Evolutionary conservation across 2,329 filamentous ascomycete genomes (phyloP).

Genomic region (Dichotomopilus funicola): DNA sequence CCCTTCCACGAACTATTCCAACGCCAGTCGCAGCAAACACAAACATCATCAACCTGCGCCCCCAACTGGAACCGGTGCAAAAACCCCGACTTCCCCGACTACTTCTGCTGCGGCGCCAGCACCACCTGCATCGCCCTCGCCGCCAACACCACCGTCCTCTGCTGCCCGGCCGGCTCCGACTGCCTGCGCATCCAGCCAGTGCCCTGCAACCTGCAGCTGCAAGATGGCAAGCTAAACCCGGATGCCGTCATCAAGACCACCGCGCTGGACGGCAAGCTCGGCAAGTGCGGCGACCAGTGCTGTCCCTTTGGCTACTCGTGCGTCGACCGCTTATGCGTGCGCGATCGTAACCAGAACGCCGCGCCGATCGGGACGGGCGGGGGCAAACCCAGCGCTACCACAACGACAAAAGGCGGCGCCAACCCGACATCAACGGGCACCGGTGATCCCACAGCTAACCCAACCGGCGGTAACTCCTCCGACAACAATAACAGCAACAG

Average conservation of each 20-base stretch:
- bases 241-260: constrained; percentile 60
- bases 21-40: constrained; percentile 29
- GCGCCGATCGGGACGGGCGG: constrained; percentile 23
- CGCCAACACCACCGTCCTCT: constrained; percentile 60
- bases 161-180: constrained; percentile 54
- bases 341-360: constrained; percentile 44
- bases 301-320: constrained; percentile 70
- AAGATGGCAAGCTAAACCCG: constrained; percentile 53
- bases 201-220: constrained; percentile 54
- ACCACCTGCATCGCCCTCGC: constrained; percentile 56
- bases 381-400: constrained; percentile 19
- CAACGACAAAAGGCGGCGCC: constrained; percentile 19
- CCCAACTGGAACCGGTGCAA: constrained; percentile 49
- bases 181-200: constrained; percentile 60
- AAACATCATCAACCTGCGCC: constrained; percentile 38
- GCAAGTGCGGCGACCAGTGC: constrained; percentile 54
- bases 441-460: neutral
- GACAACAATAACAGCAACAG: constrained; percentile 7
- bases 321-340: constrained; percentile 43
- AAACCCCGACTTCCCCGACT: constrained; percentile 45
- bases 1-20: constrained; percentile 34
- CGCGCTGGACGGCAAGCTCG: constrained; percentile 49
- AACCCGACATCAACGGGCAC: constrained; percentile 15
- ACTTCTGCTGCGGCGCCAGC: constrained; percentile 59
- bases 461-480: neutral